Evolutionary conservation across 129 eudicot species (phyloP), one percentile per base, ranked within the genome.

Genomic region (Oenanthe sinensis): DNA sequence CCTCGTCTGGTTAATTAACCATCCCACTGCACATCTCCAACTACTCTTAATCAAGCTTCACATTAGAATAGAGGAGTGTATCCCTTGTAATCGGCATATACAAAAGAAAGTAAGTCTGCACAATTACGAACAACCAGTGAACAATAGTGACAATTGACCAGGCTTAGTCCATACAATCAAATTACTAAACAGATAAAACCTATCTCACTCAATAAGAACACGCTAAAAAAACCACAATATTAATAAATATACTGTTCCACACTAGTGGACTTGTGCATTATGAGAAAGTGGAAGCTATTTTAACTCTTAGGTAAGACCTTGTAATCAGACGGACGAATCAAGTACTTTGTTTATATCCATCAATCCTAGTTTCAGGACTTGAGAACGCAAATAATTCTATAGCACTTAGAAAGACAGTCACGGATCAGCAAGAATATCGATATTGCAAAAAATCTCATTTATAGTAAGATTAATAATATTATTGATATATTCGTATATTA

Each of bases 51-150:
- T 95, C 98, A 17, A 95, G 97, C 88, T 91, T 95, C 60, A 95
- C 98, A 81, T 95, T 95, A 33, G 96, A 91, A 82, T 95, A 95
- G 74, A 95, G 78, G 79, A 95, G 97, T n/a, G 98, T 95, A 77
- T 95, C 98, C 89, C 85, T 91, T 63, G 98, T 95, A 77, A 95
- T 79, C 15, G 98, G 92, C 98, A 95, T 95, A 84, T 90, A 48
- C 84, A 90, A 17, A 52, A 95, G 93, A 69, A 83, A 90, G 86
- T 87, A 85, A 60, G 82, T 75, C 97, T 95, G 96, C 83, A 83
- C 71, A 65, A 30, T 65, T 26, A 65, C 71, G 68, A 22, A 63
- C 71, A 39, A 79, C 63, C 62, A 75, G 4, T 42, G 43, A 43
- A 71, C 52, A 71, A 22, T 12, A 24, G 52, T 39, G 16, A 43